phyloP scores from a whole-genome alignment of 805 yeast genomes.

The Candida stauntonica region DNA sequence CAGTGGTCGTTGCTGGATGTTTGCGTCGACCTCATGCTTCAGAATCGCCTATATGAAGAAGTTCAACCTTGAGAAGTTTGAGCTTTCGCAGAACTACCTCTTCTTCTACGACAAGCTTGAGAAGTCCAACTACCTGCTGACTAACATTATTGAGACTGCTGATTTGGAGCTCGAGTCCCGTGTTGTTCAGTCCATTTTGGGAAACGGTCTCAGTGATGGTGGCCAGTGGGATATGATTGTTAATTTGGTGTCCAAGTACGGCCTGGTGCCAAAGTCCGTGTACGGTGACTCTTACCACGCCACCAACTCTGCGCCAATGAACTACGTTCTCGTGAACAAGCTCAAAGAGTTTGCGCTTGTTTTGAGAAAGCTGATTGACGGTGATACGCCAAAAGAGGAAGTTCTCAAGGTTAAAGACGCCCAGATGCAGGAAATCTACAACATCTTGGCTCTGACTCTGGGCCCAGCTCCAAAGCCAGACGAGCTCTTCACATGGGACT shows the following conservation, averaged over 20 bases:
- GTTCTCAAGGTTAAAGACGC: slow-evolving; percentile 34
- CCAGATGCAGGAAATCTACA: slow-evolving; percentile 58
- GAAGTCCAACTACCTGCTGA: slow-evolving; percentile 72
- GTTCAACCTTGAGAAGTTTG: slow-evolving; percentile 60
- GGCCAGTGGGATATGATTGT: slow-evolving; percentile 84
- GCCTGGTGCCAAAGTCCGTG: slow-evolving; percentile 68
- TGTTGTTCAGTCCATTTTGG: slow-evolving; percentile 57
- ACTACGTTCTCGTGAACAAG: slow-evolving; percentile 57
- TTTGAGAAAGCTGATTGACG: slow-evolving; percentile 47
- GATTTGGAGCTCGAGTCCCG: slow-evolving; percentile 63
- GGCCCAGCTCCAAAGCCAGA: slow-evolving; percentile 75
- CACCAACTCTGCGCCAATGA: slow-evolving; percentile 49
- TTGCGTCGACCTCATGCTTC: slow-evolving; percentile 73
- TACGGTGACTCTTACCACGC: slow-evolving; percentile 62
- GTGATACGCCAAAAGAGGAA: slow-evolving; percentile 35
- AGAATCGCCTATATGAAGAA: slow-evolving; percentile 57
- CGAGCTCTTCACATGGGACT: slow-evolving; percentile 70
- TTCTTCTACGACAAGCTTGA: slow-evolving; percentile 83
- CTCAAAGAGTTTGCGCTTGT: slow-evolving; percentile 70
- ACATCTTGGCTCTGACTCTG: slow-evolving; percentile 56
- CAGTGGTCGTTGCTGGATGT: slow-evolving; percentile 84
- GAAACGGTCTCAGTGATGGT: slow-evolving; percentile 72
- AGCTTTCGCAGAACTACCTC: slow-evolving; percentile 70
- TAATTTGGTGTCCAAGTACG: slow-evolving; percentile 71
- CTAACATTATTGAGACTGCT: slow-evolving; percentile 66